Base-by-base conservation (phyloP, 225 moss, liverwort and hornwort genomes). In the Marchantia paleacea region DNA sequence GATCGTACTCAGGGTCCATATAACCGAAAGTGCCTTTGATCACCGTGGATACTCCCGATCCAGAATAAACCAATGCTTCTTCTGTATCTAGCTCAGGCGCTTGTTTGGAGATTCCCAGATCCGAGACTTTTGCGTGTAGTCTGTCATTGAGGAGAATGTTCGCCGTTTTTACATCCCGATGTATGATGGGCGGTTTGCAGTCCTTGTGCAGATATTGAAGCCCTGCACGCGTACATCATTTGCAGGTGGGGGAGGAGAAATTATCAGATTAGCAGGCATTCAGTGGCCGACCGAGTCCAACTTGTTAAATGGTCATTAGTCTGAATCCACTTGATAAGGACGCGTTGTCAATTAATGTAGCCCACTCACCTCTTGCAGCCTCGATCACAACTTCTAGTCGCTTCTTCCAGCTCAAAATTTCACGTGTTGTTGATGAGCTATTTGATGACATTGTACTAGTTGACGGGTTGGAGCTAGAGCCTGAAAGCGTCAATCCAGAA, bases 151-250 rank as follows among this genome's bases (percentile, higher is more conserved):
- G 76, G 19, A 84, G 65, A 15, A 84, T 84, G 76, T 87, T 87
- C 64, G 80, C 79, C 75, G 82, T 69, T 30, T 87, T 87, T 3
- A 87, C 80, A 60, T 87, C 87, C 22, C 87, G 75, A 72, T 85
- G 84, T 7, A 87, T 84, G 70, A 87, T 80, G 15, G 71, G 71
- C 11, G 84, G 86, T n/a, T 57, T 84, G 63, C 81, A 82, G 25
- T 75, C 79, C 19, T 82, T 79, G 77, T 85, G 84, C 72, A 85
- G 72, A 73, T 84, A 85, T 74, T 82, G 79, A 29, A 85, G 69
- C 18, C 87, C 87, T 87, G 52, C 29, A 29, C 39, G 39, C 39
- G 39, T 39, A 39, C 39, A 39, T 2, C 39, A 39, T 39, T 39
- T 31, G 52, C 4, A 39, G 39, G 39, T 39, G 39, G 39, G 5